These are phyloP conservation scores for Linderniella brevidens DNA, from an alignment of 257 asterid genomes.

Conservation along the genomic window DNA sequence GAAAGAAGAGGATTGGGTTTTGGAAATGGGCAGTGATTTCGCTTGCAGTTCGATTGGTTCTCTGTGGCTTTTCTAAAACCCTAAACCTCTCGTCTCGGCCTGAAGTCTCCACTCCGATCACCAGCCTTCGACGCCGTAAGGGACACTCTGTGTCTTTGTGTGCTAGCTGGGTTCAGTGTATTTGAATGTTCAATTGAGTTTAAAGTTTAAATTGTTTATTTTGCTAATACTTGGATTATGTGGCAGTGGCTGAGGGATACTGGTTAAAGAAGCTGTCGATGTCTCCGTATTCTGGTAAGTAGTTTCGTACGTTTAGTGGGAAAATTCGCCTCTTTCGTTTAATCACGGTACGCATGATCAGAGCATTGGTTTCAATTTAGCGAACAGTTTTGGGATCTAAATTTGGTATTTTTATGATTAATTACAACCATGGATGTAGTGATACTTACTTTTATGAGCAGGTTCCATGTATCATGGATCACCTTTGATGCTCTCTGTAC, in stretches of 20 bases:
- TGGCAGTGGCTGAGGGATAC: conserved; percentile 85
- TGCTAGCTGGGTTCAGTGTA: background rate
- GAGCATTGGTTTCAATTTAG: too few species aligned
- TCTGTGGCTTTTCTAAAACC: conserved; percentile 46
- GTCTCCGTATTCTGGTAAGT: conserved; percentile 87
- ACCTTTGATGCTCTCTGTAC: conserved; percentile 56
- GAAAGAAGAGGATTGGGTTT: conserved; percentile 25
- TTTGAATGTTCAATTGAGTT: background rate
- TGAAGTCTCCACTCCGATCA: conserved; percentile 92
- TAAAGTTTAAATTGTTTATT: background rate
- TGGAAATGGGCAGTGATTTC: conserved; percentile 81
- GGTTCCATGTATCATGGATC: conserved; percentile 99
- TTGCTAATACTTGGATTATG: background rate
- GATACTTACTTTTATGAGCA: conserved; percentile 17
- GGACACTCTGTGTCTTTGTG: conserved; percentile 5
- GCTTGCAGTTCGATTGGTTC: conserved; percentile 41
- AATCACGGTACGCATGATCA: too few species aligned
- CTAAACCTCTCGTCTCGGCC: conserved; percentile 86
- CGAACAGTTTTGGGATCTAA: too few species aligned
- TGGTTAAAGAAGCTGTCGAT: conserved; percentile 73
- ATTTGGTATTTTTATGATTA: too few species aligned
- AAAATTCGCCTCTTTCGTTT: too few species aligned
- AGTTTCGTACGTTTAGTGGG: too few species aligned
- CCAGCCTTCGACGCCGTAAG: conserved; percentile 87
- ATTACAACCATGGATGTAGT: too few species aligned